These are phyloP conservation scores for Ophiocordyceps unilateralis DNA, from an alignment of 2,329 filamentous ascomycete genomes.

Conservation along the genomic window DNA sequence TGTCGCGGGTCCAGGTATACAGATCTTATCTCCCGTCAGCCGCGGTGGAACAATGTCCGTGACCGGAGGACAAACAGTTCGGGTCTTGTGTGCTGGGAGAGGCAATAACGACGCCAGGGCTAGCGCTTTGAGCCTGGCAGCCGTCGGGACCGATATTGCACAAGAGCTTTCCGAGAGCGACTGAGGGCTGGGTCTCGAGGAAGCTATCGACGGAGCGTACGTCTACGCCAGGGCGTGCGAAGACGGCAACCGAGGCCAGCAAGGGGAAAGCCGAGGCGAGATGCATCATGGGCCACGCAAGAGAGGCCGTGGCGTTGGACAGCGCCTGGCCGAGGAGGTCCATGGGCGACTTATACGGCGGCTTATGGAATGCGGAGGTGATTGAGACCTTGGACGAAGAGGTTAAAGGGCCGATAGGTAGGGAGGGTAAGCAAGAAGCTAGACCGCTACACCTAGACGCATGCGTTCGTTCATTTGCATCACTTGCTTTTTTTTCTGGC, in stretches of 20 bases:
- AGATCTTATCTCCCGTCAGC: conserved; percentile 35
- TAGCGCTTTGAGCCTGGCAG: conserved; percentile 28
- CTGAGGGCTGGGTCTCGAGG: conserved; percentile 31
- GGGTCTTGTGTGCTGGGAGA: conserved; percentile 35
- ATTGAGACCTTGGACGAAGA: neutral
- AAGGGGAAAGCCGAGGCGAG: conserved; percentile 30
- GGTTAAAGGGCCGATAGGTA: neutral
- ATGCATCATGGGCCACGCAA: conserved; percentile 28
- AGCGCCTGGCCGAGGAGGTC: conserved; percentile 7
- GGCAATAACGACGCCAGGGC: conserved; percentile 36
- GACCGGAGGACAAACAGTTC: conserved; percentile 20
- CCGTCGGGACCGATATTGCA: conserved; percentile 43
- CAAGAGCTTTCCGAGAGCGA: conserved; percentile 33
- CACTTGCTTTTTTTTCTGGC: too few species aligned
- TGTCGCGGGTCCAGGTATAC: conserved; percentile 65
- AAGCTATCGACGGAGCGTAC: conserved; percentile 35
- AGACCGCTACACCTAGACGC: too few species aligned
- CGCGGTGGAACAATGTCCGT: too few species aligned
- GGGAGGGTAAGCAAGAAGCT: too few species aligned
- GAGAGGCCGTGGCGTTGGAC: conserved; percentile 11
- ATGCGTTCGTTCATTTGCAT: too few species aligned
- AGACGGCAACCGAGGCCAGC: conserved; percentile 32
- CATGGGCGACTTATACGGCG: conserved; percentile 6
- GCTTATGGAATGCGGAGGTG: neutral
- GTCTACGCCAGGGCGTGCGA: conserved; percentile 29